Base-by-base conservation (phyloP, 2,329 filamentous ascomycete species). In the Microdochium bolleyi region DNA sequence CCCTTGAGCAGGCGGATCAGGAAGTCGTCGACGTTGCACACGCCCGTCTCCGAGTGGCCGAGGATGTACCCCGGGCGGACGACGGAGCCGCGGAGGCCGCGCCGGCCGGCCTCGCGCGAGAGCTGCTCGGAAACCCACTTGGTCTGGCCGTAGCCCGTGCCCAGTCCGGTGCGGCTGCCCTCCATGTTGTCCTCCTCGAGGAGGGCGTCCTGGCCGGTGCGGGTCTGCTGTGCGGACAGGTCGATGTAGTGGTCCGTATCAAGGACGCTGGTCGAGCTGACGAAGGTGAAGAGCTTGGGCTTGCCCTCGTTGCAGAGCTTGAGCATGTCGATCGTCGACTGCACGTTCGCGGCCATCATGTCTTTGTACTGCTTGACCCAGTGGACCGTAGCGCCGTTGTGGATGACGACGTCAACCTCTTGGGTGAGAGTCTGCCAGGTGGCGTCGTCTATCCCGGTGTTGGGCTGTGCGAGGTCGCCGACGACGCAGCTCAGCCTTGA, bases 141-240 rank as follows among this genome's bases (percentile, higher is more conserved):
- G 58, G 82, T 84, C 68, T 96, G 92, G 2, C 92, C 92, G 62
- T 96, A 96, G 4, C 92, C 92, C 1, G 89, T 96, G 38, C 83
- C 84, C 1, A 96, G 82, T 30, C 89, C 89, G 51, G 75, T 83
- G 38, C 83, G 78, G 62, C 88, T 92, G 51, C 91, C 89, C 59
- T 82, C 74, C 56, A 96, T 76, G 58, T 92, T 84, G 64, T 96
- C 92, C 0, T 76, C 77, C 67, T 96, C 92, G 21, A 78, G 74
- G 16, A 96, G 79, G 13, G 82, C 82, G 21, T 74, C 75, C 8
- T 81, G 82, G 10, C 87, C 87, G 30, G 78, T 78, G 11, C 75
- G 75, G 30, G 80, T 71, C 53, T 77, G 78, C 52, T 81, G 73
- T 53, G 85, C 75, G 0, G 89, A 94, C 38, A 91, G 78, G 49